Base-by-base conservation (phyloP, 2,329 filamentous ascomycete genomes). In the Clarireedia monteithiana region DNA sequence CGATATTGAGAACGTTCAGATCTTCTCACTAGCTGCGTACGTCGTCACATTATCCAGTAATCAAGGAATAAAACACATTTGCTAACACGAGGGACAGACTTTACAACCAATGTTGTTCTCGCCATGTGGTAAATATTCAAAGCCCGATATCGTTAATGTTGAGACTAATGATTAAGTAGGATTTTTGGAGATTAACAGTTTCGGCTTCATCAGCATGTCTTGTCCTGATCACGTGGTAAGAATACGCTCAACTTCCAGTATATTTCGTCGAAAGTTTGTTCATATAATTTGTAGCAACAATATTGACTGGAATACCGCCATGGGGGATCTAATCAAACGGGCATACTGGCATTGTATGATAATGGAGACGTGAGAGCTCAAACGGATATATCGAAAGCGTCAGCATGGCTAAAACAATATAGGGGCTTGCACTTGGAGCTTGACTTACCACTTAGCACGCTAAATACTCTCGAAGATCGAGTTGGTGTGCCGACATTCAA, bases 141-240 rank as follows among this genome's bases (percentile, higher is more conserved):
- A 12, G 9, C 7, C 10, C n/a, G n/a, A 34, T 10, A 38, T 3
- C 4, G 15, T 36, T 24, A 17, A 42, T n/a, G 45, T 30, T 26
- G 53, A 7, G 30, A 55, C 60, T 64, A 12, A 66, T 53, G 20
- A 14, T 2, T 15, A 20, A 38, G 39, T 56, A 84, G 77, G 81
- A 84, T 58, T 83, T 81, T 60, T 84, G 82, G 81, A 75, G 79
- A 53, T 77, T 80, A 68, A 75, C 74, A 5, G 75, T 76, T 3
- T 74, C 73, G 17, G 81, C 82, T 4, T 83, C 81, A 1, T 70
- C 78, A 62, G 76, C 80, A 15, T 83, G 80, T 59, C 78, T 82
- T 63, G 73, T 79, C 2, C 65, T 84, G 36, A 72, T 84, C 58
- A 75, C 74, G 45, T 81, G 78, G 79, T 81, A 67, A 42, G 56